Evolutionary conservation across 768 basidiomycete species (phyloP).

Genomic region (Tulasnella sp.): DNA sequence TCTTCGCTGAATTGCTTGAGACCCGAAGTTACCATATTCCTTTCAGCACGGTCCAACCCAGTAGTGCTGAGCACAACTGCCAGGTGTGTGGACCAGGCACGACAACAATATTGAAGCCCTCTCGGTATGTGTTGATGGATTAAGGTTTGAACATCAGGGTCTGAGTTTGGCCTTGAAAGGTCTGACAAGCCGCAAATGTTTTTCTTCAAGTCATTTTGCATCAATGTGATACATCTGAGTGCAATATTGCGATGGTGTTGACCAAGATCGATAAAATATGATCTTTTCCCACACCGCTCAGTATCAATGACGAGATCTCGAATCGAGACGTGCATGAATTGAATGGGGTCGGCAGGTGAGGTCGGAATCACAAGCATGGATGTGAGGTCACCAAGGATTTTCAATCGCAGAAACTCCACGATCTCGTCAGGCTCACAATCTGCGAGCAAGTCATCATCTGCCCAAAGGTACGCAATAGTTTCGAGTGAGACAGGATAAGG

Average conservation of each 20-base stretch:
- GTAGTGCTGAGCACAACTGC: neutral
- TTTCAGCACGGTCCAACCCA: neutral
- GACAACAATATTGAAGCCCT: neutral
- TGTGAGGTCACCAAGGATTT: neutral
- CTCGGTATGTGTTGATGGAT: neutral
- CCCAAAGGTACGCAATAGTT: neutral
- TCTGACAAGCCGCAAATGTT: neutral
- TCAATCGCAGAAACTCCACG: neutral
- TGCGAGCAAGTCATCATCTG: neutral
- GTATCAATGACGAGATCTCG: neutral
- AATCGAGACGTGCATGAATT: neutral
- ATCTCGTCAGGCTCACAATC: neutral
- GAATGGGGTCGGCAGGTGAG: neutral
- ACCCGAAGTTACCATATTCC: neutral
- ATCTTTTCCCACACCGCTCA: neutral
- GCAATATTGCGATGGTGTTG: neutral
- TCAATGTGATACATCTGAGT: neutral
- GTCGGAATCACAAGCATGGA: neutral
- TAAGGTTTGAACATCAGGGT: neutral
- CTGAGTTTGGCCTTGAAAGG: neutral
- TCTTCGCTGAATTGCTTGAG: neutral
- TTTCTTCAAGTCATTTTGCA: neutral
- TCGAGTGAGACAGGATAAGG: neutral
- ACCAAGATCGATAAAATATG: neutral
- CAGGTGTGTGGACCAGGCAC: neutral